Evolutionary conservation across 345 rosid species (phyloP), one percentile per base, ranked within the genome.

Genomic region (Linum trigynum): DNA sequence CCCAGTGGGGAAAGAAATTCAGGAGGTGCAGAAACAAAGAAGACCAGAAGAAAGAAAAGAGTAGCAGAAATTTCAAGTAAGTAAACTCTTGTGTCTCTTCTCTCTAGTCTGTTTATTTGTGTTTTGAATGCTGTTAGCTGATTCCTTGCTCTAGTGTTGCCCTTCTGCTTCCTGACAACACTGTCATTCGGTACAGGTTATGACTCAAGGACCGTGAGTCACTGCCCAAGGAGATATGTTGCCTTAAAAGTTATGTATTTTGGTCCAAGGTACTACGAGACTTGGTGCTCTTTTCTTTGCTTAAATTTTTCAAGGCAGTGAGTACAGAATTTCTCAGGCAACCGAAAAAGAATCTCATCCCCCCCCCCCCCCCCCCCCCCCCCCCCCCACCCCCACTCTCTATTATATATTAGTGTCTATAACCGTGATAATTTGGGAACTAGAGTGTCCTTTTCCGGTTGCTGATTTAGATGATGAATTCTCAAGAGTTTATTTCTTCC

Each of bases 221-320:
- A 80, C 66, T 78, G 57, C 76, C 57, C 71, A 15, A 87, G 56
- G 83, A 82, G 97, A 90, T 79, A 79, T 64, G 76, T 87, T 72
- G 98, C 96, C 61, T 67, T 92, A 5, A 88, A 87, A 75, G 82
- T 92, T 67, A 82, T 88, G 90, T 92, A 90, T 77, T 90, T 92
- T 77, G 98, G 98, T 73, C 81, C 80, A 76, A 90, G 98, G 97
- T 92, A 80, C 55, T 65, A 32, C 48, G 37, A 23, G 36, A 14
- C 39, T 4, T 32, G 15, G 38, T 17, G 39, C 38, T 39, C 59
- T 38, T 10, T 9, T 42, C 63, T 57, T 60, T 57, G 15, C 39
- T 9, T 9, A 3, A 50, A 4, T 64, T 43, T 59, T 23, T 38
- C 50, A 66, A 15, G 57, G 64, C 63, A n/a, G 42, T 59, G 62